These are phyloP conservation scores for Orbilia ellipsospora DNA, from an alignment of 2,329 filamentous ascomycete genomes.

Conservation along the genomic window DNA sequence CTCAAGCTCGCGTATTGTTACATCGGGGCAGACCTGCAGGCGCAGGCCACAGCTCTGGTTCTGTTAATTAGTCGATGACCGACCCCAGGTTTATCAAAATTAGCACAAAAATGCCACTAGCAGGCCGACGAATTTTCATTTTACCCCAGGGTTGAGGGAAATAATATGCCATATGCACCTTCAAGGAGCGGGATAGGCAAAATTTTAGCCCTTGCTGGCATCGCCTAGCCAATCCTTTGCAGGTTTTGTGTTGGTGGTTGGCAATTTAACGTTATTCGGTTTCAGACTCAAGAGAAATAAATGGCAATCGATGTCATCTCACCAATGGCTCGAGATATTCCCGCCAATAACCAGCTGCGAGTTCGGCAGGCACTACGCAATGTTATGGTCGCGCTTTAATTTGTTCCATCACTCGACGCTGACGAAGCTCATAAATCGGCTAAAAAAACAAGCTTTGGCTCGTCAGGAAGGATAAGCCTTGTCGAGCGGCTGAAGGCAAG, in stretches of 20 bases:
- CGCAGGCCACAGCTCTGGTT: too few relatives aligned
- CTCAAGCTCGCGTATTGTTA: too few relatives aligned
- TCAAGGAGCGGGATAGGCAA: too few relatives aligned
- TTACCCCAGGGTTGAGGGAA: too few relatives aligned
- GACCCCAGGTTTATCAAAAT: too few relatives aligned
- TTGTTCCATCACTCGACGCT: constrained; percentile 5
- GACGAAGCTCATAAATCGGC: constrained; percentile 53
- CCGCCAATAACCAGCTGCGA: neutral
- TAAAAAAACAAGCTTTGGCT: constrained; percentile 50
- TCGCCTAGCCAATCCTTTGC: too few relatives aligned
- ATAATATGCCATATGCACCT: too few relatives aligned
- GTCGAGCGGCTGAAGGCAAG: constrained; percentile 29
- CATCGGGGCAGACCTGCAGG: too few relatives aligned
- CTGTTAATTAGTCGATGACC: too few relatives aligned
- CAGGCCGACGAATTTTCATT: too few relatives aligned
- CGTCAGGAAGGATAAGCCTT: constrained; percentile 7
- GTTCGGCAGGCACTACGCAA: neutral
- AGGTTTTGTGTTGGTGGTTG: neutral
- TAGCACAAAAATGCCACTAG: too few relatives aligned
- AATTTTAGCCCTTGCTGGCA: too few relatives aligned
- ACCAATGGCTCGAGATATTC: constrained; percentile 3
- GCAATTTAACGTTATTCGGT: neutral
- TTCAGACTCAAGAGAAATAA: neutral
- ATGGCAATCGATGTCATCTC: neutral
- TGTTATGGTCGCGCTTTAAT: neutral